Conservation (phyloP, 306 rosid species). For the Rosa persica region DNA sequence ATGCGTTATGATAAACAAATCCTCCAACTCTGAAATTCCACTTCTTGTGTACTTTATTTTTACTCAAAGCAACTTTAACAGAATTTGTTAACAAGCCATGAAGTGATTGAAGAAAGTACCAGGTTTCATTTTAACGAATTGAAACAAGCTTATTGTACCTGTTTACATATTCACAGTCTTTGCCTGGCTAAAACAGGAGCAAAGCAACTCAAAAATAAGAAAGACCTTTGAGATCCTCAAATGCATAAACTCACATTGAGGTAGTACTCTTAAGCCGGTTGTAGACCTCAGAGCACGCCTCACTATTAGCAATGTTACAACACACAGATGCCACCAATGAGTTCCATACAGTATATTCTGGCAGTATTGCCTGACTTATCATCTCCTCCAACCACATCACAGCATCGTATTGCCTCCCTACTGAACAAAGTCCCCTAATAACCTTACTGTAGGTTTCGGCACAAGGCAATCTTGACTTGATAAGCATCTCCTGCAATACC, state of each 20-base stretch:
- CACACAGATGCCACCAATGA: constrained; percentile 40
- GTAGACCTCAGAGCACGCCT: constrained; percentile 6
- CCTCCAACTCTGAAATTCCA: background rate
- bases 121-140: background rate
- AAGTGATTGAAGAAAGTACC: background rate
- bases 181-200: background rate
- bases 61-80: background rate
- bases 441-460: constrained; percentile 24
- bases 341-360: constrained; percentile 34
- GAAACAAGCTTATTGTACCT: background rate
- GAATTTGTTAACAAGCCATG: background rate
- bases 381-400: constrained; percentile 46
- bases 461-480: constrained; percentile 34
- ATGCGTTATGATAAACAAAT: background rate
- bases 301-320: constrained; percentile 8
- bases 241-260: background rate
- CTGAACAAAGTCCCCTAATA: constrained; percentile 37
- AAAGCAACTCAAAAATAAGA: background rate
- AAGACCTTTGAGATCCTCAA: background rate
- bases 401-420: constrained; percentile 38
- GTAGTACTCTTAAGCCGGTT: constrained; percentile 1
- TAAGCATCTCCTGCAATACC: constrained; percentile 37
- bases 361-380: constrained; percentile 32
- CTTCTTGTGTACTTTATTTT: background rate
- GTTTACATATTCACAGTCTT: background rate